A percentile compares a stretch with the other conserved stretches of the same genome.
phyloP scores from a whole-genome alignment of 129 eudicot genomes.

The Daucus carota region DNA sequence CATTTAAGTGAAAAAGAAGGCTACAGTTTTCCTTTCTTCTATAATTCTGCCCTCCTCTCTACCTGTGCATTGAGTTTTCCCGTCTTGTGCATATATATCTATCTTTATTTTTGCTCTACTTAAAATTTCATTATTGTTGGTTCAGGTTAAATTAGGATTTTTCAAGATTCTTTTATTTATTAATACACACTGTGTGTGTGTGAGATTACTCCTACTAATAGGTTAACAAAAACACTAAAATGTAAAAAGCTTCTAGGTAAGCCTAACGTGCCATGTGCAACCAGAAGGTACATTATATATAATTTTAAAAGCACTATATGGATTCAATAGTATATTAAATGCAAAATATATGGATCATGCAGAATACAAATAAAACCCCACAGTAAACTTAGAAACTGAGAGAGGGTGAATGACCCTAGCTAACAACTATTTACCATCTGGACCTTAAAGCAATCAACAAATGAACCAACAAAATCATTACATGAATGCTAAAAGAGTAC shows the following conservation, averaged over 20 bases:
- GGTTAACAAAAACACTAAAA: not conserved
- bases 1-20: not conserved
- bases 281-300: constrained; percentile 1
- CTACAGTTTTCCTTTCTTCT: not conserved
- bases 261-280: not conserved
- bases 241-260: not conserved
- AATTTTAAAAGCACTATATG: not conserved
- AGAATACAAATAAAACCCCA: not conserved
- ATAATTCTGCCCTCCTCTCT: too few relatives aligned
- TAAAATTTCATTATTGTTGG: too few relatives aligned
- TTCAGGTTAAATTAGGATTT: too few relatives aligned
- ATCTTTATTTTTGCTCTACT: too few relatives aligned
- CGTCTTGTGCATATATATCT: too few relatives aligned
- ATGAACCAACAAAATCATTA: not conserved
- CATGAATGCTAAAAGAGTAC: constrained; percentile 28
- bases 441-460: not conserved
- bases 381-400: not conserved
- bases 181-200: too few relatives aligned
- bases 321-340: not conserved
- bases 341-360: not conserved
- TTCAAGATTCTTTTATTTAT: too few relatives aligned
- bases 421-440: not conserved
- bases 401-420: not conserved
- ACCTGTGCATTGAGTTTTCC: too few relatives aligned
- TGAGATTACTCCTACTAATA: too few relatives aligned